These are phyloP conservation scores for Closterium sp. DNA, from an alignment of 139 green algal genomes.

Conservation along the genomic window DNA sequence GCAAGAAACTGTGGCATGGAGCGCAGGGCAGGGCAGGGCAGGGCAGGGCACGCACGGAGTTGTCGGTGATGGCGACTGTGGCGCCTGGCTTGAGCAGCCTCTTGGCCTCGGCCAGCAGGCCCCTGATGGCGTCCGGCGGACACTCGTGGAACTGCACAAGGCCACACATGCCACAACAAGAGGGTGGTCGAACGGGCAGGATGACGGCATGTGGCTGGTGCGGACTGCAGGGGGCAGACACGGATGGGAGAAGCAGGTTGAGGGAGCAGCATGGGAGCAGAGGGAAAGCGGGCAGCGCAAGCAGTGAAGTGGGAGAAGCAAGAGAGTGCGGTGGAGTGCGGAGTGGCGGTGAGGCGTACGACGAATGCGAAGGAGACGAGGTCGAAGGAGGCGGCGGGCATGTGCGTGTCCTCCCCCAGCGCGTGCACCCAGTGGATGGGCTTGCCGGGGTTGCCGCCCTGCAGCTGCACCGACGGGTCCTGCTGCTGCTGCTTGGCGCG, in stretches of 20 bases:
- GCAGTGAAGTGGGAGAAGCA: background rate
- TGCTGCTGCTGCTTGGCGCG: slow-evolving; percentile 31
- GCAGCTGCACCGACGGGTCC: slow-evolving; percentile 49
- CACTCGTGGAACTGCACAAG: slow-evolving; percentile 72
- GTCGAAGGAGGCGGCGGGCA: slow-evolving; percentile 68
- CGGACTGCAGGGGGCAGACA: background rate
- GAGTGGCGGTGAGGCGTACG: background rate
- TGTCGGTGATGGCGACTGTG: slow-evolving; percentile 73
- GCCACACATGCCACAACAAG: background rate
- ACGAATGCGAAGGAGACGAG: slow-evolving; percentile 76
- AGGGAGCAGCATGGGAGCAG: background rate
- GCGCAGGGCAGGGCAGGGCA: background rate
- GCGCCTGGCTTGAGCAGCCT: slow-evolving; percentile 74
- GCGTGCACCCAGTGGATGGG: slow-evolving; percentile 71
- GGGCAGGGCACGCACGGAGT: slow-evolving; percentile 55
- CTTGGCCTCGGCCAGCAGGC: slow-evolving; percentile 63
- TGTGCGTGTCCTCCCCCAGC: slow-evolving; percentile 62
- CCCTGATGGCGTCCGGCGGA: slow-evolving; percentile 56
- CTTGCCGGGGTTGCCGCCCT: slow-evolving; percentile 42
- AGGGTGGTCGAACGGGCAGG: background rate
- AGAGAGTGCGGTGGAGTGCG: background rate
- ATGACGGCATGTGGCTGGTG: background rate
- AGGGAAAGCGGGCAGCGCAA: background rate
- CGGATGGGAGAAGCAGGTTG: background rate
- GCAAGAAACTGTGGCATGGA: background rate